Base-by-base conservation (phyloP, 106 monocot genomes). In the Amphibolis antarctica region DNA sequence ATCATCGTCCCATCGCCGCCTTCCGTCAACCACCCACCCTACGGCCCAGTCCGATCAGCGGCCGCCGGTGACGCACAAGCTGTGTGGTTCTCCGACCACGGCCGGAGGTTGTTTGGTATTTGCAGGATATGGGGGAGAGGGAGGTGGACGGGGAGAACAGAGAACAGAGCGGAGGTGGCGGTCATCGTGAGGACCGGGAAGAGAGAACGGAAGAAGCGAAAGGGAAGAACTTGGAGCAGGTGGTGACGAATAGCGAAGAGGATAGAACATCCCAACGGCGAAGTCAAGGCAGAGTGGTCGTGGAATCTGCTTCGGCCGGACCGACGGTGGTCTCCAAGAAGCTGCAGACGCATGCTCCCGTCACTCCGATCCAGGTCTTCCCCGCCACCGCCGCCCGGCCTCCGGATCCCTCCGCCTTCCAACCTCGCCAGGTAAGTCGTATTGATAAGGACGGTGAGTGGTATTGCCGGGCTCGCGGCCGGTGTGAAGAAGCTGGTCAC, bases 311-410 rank as follows among this genome's bases (percentile, higher is more conserved):
- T 26, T 15, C 56, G 10, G 28, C 23, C 10, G 56, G 28, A n/a
- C n/a, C n/a, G 14, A 56, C 10, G 11, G 28, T 13, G 56, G 12
- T 28, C 26, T 27, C 56, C 13, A 56, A 27, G 26, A 56, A 27
- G 26, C 60, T 60, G n/a, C 31, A 60, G 29, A 36, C 60, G 24
- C 63, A 63, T 26, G 12, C 12, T 46, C 63, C 63, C 0, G 25
- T 63, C 15, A 45, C 63, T 46, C 63, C 63, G 23, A 63, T 63
- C 63, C 63, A 63, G 24, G 46, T 63, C 10, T 63, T 63, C 15
- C 59, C 59, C 22, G 9, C 60, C 1, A 18, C 60, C 14, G 25
- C 28, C 30, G 21, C 60, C 17, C 18, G 28, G 57, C 26, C 57
- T 26, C 10, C 27, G 17, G 28, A 29, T 28, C 57, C 57, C 36